These are phyloP conservation scores for Pezicula carpinea DNA, from an alignment of 2,329 filamentous ascomycete species.

Conservation along the genomic window DNA sequence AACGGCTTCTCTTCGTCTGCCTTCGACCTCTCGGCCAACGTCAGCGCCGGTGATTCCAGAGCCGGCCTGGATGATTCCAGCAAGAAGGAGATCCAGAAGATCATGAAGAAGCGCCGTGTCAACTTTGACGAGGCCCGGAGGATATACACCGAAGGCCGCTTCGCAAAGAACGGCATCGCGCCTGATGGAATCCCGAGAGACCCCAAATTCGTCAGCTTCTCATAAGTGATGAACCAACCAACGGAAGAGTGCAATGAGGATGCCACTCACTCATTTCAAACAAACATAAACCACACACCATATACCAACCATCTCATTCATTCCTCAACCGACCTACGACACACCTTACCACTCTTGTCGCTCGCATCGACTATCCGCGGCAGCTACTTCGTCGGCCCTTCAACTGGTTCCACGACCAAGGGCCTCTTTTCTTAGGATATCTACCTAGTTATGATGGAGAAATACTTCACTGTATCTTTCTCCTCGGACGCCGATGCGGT, in stretches of 20 bases:
- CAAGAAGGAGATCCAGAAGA: constrained; percentile 77
- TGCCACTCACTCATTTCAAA: too few relatives aligned
- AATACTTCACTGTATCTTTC: constrained; percentile 2
- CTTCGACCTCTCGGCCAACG: constrained; percentile 79
- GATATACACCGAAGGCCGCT: constrained; percentile 79
- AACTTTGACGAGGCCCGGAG: constrained; percentile 88
- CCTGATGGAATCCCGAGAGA: constrained; percentile 83
- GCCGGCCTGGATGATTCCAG: constrained; percentile 74
- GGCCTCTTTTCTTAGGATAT: not conserved
- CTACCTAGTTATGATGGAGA: not conserved
- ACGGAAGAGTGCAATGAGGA: not conserved
- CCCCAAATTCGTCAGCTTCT: constrained; percentile 92
- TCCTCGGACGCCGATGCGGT: not conserved
- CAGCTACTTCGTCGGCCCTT: too few relatives aligned
- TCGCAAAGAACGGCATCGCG: constrained; percentile 83
- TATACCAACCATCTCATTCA: not conserved
- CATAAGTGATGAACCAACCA: constrained; percentile 10
- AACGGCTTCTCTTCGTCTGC: constrained; percentile 76
- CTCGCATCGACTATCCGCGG: too few relatives aligned
- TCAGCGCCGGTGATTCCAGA: constrained; percentile 73
- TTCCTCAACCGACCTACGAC: not conserved
- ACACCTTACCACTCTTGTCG: not conserved
- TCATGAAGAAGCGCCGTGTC: constrained; percentile 84
- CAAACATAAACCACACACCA: too few relatives aligned
- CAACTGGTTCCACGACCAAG: too few relatives aligned